These are phyloP conservation scores for Saturnispora zaruensis DNA, from an alignment of 805 yeast species.

Conservation along the genomic window DNA sequence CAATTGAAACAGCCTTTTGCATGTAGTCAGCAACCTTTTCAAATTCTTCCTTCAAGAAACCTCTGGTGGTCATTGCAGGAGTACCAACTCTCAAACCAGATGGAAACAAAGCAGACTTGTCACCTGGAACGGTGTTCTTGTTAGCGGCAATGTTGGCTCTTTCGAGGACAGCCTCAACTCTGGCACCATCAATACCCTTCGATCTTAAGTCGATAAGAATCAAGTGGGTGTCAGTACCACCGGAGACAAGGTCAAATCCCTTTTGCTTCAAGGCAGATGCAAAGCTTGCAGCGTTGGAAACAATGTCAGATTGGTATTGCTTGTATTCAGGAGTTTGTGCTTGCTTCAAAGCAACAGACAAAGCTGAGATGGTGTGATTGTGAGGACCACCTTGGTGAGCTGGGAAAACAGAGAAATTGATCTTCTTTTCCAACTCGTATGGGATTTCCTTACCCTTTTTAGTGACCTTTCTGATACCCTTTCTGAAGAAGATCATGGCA, in stretches of 20 bases:
- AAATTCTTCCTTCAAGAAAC: constrained; percentile 84
- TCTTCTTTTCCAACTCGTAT: constrained; percentile 89
- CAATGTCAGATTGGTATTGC: constrained; percentile 81
- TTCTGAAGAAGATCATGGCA: constrained; percentile 98
- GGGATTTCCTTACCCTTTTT: constrained; percentile 87
- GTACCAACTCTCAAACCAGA: constrained; percentile 97
- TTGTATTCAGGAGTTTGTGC: constrained; percentile 84
- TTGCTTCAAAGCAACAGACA: constrained; percentile 95
- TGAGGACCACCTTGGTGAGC: constrained; percentile 99
- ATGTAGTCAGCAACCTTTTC: constrained; percentile 70
- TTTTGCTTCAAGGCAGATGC: constrained; percentile 62
- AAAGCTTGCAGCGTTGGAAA: constrained; percentile 78
- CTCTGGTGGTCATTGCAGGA: constrained; percentile 98
- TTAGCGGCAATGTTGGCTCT: constrained; percentile 90
- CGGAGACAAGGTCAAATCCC: constrained; percentile 79
- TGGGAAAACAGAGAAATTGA: constrained; percentile 98
- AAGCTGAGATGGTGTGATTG: constrained; percentile 96
- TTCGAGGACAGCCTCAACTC: constrained; percentile 93
- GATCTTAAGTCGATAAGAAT: constrained; percentile 83
- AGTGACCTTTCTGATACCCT: constrained; percentile 81
- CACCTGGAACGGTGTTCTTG: constrained; percentile 98
- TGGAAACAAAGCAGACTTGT: constrained; percentile 91
- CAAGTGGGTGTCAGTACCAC: constrained; percentile 97
- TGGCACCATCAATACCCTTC: constrained; percentile 91
- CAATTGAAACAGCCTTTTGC: constrained; percentile 65